Conservation (phyloP, 768 basidiomycete species). For the Pisolithus microcarpus region DNA sequence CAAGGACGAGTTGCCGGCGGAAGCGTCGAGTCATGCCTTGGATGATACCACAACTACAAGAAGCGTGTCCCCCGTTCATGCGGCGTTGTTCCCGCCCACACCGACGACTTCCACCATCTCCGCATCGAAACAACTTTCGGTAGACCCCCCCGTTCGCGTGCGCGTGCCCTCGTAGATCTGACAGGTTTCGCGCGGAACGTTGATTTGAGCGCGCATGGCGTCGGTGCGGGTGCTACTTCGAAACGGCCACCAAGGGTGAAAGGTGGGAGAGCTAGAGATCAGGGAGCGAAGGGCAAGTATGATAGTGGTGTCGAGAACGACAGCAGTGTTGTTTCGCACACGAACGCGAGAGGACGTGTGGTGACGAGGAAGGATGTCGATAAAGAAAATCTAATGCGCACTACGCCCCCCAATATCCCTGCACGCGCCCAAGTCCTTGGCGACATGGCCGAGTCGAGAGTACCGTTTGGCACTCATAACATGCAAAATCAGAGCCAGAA, state of each 20-base stretch:
- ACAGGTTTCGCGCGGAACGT: conserved; percentile 31
- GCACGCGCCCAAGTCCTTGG: neutral
- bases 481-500: conserved; percentile 5
- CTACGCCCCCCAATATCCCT: neutral
- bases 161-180: conserved; percentile 33
- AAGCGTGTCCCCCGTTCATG: conserved; percentile 6
- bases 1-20: neutral
- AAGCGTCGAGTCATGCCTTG: too few relatives aligned
- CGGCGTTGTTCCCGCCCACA: conserved; percentile 18
- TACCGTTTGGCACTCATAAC: neutral
- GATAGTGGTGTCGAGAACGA: neutral
- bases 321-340: conserved; percentile 7
- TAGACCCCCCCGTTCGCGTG: conserved; percentile 22
- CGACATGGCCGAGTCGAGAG: conserved; percentile 6
- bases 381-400: conserved; percentile 20
- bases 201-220: conserved; percentile 24
- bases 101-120: conserved; percentile 12
- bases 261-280: conserved; percentile 3
- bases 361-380: conserved; percentile 15
- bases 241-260: conserved; percentile 3
- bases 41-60: neutral
- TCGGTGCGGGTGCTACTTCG: conserved; percentile 7
- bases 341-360: conserved; percentile 6
- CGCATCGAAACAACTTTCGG: conserved; percentile 20
- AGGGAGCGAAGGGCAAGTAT: neutral